Evolutionary conservation across 306 rosid genomes (phyloP).

Genomic region (Cicer cuneatum): DNA sequence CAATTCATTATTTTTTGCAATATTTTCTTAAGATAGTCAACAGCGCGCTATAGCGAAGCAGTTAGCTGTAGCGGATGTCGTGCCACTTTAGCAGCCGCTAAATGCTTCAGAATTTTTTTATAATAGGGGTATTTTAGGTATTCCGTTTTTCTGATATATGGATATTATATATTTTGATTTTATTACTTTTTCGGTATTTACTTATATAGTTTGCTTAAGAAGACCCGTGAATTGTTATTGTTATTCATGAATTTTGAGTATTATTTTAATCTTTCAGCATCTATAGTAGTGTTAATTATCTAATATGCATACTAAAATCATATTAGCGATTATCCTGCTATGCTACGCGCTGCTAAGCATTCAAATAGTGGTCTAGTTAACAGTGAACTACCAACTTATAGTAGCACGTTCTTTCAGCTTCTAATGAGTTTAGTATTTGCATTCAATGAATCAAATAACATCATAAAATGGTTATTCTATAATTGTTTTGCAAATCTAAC

Average conservation of each 20-base stretch:
- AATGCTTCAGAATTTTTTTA: neutral
- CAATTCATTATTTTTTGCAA: neutral
- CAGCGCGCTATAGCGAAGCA: neutral
- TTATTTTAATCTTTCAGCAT: neutral
- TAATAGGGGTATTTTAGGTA: neutral
- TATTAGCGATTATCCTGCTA: neutral
- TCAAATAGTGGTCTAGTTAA: slow-evolving; percentile 20
- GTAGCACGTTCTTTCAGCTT: slow-evolving; percentile 37
- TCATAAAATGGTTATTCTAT: slow-evolving; percentile 10
- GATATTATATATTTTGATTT: neutral
- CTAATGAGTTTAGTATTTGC: slow-evolving; percentile 38
- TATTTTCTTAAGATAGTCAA: neutral
- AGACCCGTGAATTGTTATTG: neutral
- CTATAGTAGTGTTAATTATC: neutral
- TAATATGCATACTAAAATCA: neutral
- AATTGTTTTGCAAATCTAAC: slow-evolving; percentile 42
- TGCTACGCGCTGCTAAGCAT: neutral
- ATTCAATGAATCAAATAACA: slow-evolving; percentile 36
- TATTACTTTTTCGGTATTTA: neutral
- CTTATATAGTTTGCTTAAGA: neutral
- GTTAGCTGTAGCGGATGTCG: neutral
- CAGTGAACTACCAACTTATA: slow-evolving; percentile 34
- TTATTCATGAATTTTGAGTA: neutral
- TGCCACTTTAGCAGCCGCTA: neutral
- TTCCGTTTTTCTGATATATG: neutral